Conservation (phyloP, 108 stramenopile genomes). For the Cyclotella choctawhatcheeana region DNA sequence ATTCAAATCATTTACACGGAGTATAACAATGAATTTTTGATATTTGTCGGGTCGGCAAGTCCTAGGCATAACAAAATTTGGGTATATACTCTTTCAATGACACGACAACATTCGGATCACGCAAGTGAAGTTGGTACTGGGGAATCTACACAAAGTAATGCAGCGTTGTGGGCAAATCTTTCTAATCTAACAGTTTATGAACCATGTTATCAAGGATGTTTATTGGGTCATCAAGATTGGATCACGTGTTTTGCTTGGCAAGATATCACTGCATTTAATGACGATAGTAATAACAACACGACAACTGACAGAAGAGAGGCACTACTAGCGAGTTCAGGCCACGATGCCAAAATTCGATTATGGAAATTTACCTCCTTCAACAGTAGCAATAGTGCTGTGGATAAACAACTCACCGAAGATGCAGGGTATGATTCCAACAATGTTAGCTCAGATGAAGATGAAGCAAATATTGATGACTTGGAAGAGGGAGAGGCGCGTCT, state of each 20-base stretch:
- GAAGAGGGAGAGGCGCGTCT: constrained; percentile 74
- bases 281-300: too few species aligned
- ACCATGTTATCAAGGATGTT: constrained; percentile 49
- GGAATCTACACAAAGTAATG: too few species aligned
- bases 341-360: constrained; percentile 84
- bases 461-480: constrained; percentile 61
- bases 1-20: neutral
- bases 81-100: constrained; percentile 49
- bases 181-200: constrained; percentile 19
- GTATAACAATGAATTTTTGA: constrained; percentile 34
- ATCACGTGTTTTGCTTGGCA: constrained; percentile 78
- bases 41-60: constrained; percentile 74
- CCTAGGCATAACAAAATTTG: constrained; percentile 83
- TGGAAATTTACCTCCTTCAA: constrained; percentile 68
- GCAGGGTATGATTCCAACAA: constrained; percentile 40
- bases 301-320: constrained; percentile 23
- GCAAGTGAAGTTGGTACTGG: too few species aligned
- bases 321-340: constrained; percentile 81
- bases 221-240: constrained; percentile 90
- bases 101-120: too few species aligned
- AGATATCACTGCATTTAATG: constrained; percentile 22
- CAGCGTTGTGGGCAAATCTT: constrained; percentile 23
- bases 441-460: too few species aligned
- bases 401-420: constrained; percentile 9
- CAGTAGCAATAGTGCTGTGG: too few species aligned